Percentiles rank a stretch among this genome's conserved stretches.
phyloP scores from a whole-genome alignment of 2,329 filamentous ascomycete genomes.

The Fusarium vanettenii region DNA sequence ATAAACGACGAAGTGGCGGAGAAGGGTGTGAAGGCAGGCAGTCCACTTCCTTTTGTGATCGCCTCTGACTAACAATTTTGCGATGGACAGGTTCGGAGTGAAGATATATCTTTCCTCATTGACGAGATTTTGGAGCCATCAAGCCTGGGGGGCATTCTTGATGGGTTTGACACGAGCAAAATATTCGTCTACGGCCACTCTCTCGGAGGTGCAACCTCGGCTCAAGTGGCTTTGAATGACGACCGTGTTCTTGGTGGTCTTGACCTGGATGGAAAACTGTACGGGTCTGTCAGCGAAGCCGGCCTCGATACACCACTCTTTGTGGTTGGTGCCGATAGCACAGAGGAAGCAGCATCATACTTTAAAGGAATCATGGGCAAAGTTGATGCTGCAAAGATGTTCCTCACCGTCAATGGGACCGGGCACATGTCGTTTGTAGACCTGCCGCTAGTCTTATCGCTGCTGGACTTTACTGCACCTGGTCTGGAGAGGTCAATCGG shows the following conservation, averaged over 20 bases:
- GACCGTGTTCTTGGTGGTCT: slow-evolving; percentile 48
- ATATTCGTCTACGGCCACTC: slow-evolving; percentile 50
- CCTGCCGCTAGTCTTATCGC: slow-evolving; percentile 23
- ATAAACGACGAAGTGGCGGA: slow-evolving; percentile 35
- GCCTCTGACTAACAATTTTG: neutral
- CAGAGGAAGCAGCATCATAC: slow-evolving; percentile 1
- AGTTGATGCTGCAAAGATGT: slow-evolving; percentile 10
- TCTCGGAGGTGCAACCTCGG: slow-evolving; percentile 49
- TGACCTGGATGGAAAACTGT: slow-evolving; percentile 51
- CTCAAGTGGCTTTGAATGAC: slow-evolving; percentile 44
- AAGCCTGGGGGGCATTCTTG: slow-evolving; percentile 7
- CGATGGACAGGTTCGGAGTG: slow-evolving; percentile 40
- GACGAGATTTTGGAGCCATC: slow-evolving; percentile 40
- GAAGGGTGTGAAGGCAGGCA: neutral
- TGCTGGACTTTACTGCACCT: slow-evolving; percentile 2
- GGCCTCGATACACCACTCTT: slow-evolving; percentile 39
- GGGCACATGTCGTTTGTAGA: slow-evolving; percentile 19
- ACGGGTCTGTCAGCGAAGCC: slow-evolving; percentile 26
- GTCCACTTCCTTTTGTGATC: neutral
- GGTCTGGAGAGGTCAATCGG: neutral
- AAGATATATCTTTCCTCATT: slow-evolving; percentile 50
- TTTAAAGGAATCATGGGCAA: slow-evolving; percentile 8
- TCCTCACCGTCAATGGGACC: slow-evolving; percentile 7
- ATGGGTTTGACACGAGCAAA: slow-evolving; percentile 34
- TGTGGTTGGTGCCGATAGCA: slow-evolving; percentile 1